A percentile compares a stretch with the other conserved stretches of the same genome.
phyloP scores from a whole-genome alignment of 345 rosid genomes.

The Lepidium africanum region DNA sequence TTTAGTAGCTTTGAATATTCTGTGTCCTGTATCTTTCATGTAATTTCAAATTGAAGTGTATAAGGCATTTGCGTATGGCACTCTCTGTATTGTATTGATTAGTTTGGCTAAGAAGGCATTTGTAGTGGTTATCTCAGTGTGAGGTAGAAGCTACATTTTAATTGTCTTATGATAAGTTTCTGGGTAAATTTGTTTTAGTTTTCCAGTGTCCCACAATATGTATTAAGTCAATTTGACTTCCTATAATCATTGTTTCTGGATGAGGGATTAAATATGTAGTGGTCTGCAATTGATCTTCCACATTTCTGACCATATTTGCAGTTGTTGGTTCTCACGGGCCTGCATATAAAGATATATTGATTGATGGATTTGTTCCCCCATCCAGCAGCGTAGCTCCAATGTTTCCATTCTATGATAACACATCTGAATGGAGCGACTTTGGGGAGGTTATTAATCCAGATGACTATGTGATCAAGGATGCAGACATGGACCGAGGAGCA shows the following conservation, averaged over 20 bases:
- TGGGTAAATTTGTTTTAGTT: not conserved
- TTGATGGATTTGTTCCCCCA: conserved; percentile 92
- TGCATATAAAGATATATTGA: conserved; percentile 62
- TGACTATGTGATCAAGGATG: conserved; percentile 85
- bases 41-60: not conserved
- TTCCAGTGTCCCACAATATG: not conserved
- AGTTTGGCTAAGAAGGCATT: conserved; percentile 6
- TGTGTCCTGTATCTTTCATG: not conserved
- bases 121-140: not conserved
- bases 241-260: not conserved
- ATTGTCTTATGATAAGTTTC: conserved; percentile 4
- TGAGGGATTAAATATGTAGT: not conserved
- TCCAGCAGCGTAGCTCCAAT: conserved; percentile 80
- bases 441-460: conserved; percentile 97
- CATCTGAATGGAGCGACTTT: conserved; percentile 91
- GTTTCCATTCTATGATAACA: conserved; percentile 83
- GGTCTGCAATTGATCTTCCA: conserved; percentile 11
- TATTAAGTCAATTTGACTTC: not conserved
- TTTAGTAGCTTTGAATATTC: conserved; percentile 1
- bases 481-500: conserved; percentile 65
- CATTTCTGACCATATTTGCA: conserved; percentile 24
- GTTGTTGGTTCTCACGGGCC: conserved; percentile 52
- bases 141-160: not conserved
- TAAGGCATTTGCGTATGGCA: not conserved
- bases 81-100: conserved; percentile 7